Conservation (phyloP, 257 asterid genomes). For the Fraxinus quadrangulata region DNA sequence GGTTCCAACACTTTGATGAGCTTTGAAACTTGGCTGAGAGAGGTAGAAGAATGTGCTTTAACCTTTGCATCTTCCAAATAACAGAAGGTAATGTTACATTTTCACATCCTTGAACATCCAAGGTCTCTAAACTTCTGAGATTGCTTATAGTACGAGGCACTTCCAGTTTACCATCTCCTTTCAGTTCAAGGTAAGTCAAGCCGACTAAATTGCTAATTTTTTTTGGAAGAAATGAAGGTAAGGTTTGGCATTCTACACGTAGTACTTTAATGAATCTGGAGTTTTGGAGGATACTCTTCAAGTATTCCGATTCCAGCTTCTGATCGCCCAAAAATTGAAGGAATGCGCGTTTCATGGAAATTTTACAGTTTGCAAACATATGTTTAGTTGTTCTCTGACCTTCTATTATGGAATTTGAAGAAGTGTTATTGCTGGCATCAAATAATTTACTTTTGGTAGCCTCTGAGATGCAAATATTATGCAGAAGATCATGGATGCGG, state of each 20-base stretch:
- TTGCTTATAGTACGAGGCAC: background rate
- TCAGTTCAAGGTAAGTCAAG: background rate
- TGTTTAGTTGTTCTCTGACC: background rate
- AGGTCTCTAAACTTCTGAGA: background rate
- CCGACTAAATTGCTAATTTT: background rate
- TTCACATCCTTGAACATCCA: slow-evolving; percentile 2
- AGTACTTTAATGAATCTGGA: background rate
- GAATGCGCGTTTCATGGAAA: background rate
- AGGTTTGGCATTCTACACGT: background rate
- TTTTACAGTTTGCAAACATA: background rate
- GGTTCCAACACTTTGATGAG: background rate
- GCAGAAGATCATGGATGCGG: slow-evolving; percentile 12
- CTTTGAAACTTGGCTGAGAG: background rate
- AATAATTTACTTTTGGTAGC: slow-evolving; percentile 1
- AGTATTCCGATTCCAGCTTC: background rate
- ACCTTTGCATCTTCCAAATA: background rate
- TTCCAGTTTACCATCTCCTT: background rate
- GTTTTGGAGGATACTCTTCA: background rate
- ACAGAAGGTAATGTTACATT: background rate
- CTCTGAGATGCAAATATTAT: background rate
- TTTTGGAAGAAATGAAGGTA: background rate
- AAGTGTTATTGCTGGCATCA: background rate
- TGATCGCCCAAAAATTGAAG: background rate
- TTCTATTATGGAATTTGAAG: background rate
- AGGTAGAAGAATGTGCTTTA: background rate